Conservation (phyloP, 371 early-diverging fungal species). For the Mucor circinelloides region DNA sequence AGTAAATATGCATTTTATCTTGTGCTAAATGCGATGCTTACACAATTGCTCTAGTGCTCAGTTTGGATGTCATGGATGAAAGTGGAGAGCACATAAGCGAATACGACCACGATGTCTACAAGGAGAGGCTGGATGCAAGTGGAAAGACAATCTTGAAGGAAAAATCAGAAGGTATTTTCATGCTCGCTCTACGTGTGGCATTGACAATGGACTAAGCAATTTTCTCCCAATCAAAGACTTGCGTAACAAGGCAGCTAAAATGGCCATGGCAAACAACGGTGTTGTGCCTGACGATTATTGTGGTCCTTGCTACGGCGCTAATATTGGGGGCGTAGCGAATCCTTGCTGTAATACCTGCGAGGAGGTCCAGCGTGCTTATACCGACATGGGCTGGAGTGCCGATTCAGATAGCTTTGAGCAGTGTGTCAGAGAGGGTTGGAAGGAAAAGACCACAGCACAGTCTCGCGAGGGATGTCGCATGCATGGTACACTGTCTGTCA, state of each 20-base stretch:
- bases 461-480: slow-evolving; percentile 89
- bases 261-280: slow-evolving; percentile 9
- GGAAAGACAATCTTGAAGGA: slow-evolving; percentile 69
- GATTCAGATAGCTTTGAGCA: slow-evolving; percentile 77
- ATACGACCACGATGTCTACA: slow-evolving; percentile 78
- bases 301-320: slow-evolving; percentile 90
- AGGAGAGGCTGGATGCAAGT: slow-evolving; percentile 71
- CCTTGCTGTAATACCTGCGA: slow-evolving; percentile 95
- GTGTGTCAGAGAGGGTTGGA: slow-evolving; percentile 88
- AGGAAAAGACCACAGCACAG: slow-evolving; percentile 72
- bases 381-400: slow-evolving; percentile 78
- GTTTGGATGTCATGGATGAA: slow-evolving; percentile 94
- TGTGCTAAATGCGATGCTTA: background rate
- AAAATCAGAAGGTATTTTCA: slow-evolving; percentile 46
- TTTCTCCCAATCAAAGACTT: slow-evolving; percentile 15
- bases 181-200: background rate
- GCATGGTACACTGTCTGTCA: slow-evolving; percentile 80
- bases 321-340: slow-evolving; percentile 40
- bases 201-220: background rate
- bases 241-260: slow-evolving; percentile 21
- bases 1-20: slow-evolving; percentile 45
- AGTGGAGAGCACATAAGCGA: slow-evolving; percentile 83
- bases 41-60: slow-evolving; percentile 57
- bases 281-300: slow-evolving; percentile 61
- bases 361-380: slow-evolving; percentile 84